Base-by-base conservation (phyloP, 495 filamentous ascomycete species). In the Penicillium argentinense region DNA sequence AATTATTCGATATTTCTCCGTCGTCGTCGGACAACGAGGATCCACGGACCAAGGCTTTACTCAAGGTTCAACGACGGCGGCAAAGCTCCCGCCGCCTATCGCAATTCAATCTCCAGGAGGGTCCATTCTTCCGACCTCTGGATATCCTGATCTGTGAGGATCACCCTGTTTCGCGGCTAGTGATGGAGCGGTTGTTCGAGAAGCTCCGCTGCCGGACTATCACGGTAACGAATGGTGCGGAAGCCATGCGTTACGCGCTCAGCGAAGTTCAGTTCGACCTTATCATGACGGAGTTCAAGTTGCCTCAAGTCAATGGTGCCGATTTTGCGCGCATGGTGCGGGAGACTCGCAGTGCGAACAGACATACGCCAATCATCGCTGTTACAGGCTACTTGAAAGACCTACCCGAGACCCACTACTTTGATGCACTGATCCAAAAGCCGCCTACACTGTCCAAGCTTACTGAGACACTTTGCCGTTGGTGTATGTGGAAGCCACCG, bases 351-450 rank as follows among this genome's bases (percentile, higher is more conserved):
- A 96, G 96, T 64, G 79, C 87, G 16, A 98, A 98, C 60, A 82
- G 86, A n/a, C 82, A 89, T 56, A 98, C 93, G 0, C 93, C 93
- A 2, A 93, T 98, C 53, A 89, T 98, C 34, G 89, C 90, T 36
- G 89, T 97, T n/a, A 98, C 93, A 11, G 91, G 93, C 29, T 98
- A 98, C 66, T 73, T 98, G 11, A 97, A 97, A 55, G 93, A 98
- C 57, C 78, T 98, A 14, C 90, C 88, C 26, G 89, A 90, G 45
- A 88, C 88, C 8, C 91, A 97, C 72, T 86, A 97, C 65, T 97
- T 98, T 56, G 89, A 96, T 58, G 85, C 85, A 8, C 77, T 97
- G 38, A 89, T 98, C 37, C 89, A 97, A 66, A 98, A 98, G 65
- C 93, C 93, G 8, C 91, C 95, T 13, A 97, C 91, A 6, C 76